Conservation (phyloP, 306 rosid species). For the Sophora flavescens region DNA sequence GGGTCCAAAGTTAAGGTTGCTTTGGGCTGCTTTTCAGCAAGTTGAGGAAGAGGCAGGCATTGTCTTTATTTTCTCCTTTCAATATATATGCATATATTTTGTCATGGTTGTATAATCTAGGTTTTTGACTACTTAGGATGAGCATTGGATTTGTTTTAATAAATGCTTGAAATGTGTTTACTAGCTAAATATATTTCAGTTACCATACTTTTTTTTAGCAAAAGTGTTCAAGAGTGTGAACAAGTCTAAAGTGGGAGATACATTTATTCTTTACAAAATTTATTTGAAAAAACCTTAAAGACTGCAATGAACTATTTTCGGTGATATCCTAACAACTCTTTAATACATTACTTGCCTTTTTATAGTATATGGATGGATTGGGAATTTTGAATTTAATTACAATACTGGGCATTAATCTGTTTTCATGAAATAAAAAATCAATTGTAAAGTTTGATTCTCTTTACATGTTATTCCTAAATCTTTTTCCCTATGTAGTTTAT, state of each 20-base stretch:
- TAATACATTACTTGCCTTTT: slow-evolving; percentile 32
- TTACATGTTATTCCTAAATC: background rate
- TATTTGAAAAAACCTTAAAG: slow-evolving; percentile 21
- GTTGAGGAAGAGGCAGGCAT: slow-evolving; percentile 87
- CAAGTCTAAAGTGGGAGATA: slow-evolving; percentile 31
- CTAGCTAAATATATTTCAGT: slow-evolving; percentile 27
- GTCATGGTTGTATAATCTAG: slow-evolving; percentile 26
- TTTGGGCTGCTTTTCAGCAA: slow-evolving; percentile 80
- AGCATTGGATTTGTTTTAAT: slow-evolving; percentile 29
- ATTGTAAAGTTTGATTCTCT: slow-evolving; percentile 10
- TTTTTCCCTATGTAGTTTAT: background rate
- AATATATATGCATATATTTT: slow-evolving; percentile 27
- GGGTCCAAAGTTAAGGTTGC: slow-evolving; percentile 87
- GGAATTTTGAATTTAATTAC: slow-evolving; percentile 16
- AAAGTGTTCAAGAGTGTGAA: slow-evolving; percentile 1
- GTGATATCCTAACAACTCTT: slow-evolving; percentile 5
- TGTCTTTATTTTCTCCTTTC: slow-evolving; percentile 48
- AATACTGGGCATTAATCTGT: slow-evolving; percentile 1
- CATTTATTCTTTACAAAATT: slow-evolving; percentile 23
- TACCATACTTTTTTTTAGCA: slow-evolving; percentile 13
- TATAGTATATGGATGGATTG: slow-evolving; percentile 38
- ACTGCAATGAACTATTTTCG: slow-evolving; percentile 18
- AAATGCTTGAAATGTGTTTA: slow-evolving; percentile 32
- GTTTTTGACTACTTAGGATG: slow-evolving; percentile 26
- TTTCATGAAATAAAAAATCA: slow-evolving; percentile 31